These are phyloP conservation scores for Capsella bursapastoris DNA, from an alignment of 345 rosid genomes.

Conservation along the genomic window DNA sequence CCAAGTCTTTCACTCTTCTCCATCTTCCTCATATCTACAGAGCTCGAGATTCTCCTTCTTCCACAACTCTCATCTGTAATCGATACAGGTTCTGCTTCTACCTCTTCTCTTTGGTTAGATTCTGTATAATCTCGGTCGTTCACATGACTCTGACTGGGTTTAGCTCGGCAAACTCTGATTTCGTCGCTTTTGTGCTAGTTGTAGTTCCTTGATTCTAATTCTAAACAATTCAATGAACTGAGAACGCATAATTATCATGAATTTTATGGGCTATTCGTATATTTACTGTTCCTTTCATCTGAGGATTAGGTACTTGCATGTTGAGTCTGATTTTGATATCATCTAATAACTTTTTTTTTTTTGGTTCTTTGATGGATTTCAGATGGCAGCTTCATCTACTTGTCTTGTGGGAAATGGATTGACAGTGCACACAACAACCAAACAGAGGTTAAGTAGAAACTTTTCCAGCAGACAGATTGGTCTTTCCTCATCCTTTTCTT, in stretches of 20 bases:
- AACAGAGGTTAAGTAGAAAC: slow-evolving; percentile 48
- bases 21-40: neutral
- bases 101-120: slow-evolving; percentile 2
- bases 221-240: neutral
- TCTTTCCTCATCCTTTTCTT: slow-evolving; percentile 44
- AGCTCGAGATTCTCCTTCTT: slow-evolving; percentile 23
- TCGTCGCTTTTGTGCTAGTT: neutral
- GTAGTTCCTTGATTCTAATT: neutral
- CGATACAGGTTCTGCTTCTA: slow-evolving; percentile 33
- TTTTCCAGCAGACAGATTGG: slow-evolving; percentile 49
- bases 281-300: neutral
- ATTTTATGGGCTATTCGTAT: neutral
- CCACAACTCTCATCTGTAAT: slow-evolving; percentile 16
- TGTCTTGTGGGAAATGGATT: slow-evolving; percentile 74
- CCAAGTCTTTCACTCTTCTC: slow-evolving; percentile 10
- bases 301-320: slow-evolving; percentile 4
- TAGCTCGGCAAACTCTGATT: neutral
- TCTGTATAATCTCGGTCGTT: neutral
- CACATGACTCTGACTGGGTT: neutral
- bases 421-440: slow-evolving; percentile 46
- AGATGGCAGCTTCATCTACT: slow-evolving; percentile 83
- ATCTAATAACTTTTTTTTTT: neutral
- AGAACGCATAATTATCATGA: neutral
- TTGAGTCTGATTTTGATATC: neutral
- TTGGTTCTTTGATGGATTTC: neutral